These are phyloP conservation scores for Calonectria crousiana DNA, from an alignment of 2,329 filamentous ascomycete genomes.

Conservation along the genomic window DNA sequence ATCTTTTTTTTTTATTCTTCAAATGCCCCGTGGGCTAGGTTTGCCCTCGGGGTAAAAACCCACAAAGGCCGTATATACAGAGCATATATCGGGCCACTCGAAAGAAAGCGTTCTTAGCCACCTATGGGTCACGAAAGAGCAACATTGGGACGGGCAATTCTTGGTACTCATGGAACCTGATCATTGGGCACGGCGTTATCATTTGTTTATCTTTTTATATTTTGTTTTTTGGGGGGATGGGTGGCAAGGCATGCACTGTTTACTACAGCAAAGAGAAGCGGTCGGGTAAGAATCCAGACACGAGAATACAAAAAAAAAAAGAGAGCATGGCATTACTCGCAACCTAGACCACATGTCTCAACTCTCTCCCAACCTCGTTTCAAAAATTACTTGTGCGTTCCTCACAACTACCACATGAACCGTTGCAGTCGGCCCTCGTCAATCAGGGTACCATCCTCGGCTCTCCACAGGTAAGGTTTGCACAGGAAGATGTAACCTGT, in stretches of 20 bases:
- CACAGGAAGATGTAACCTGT: conserved; percentile 81
- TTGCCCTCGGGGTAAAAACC: neutral
- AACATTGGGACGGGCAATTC: conserved; percentile 8
- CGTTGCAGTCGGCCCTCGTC: conserved; percentile 74
- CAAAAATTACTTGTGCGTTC: neutral
- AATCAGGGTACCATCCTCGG: conserved; percentile 62
- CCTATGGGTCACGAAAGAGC: neutral
- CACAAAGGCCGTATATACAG: conserved; percentile 6
- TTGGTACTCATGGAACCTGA: neutral
- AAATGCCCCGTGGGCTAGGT: neutral
- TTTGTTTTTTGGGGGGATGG: neutral
- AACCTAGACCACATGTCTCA: neutral
- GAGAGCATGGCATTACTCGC: conserved; percentile 21
- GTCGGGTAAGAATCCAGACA: conserved; percentile 25
- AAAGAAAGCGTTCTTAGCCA: conserved; percentile 4
- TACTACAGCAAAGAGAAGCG: conserved; percentile 1
- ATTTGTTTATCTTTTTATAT: neutral
- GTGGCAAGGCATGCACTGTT: conserved; percentile 3
- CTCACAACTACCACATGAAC: conserved; percentile 78
- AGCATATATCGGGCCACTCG: conserved; percentile 17
- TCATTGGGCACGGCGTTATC: conserved; percentile 25
- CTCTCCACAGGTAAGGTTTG: conserved; percentile 75
- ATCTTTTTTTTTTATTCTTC: neutral
- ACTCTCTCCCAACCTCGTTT: neutral
- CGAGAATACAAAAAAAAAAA: conserved; percentile 28